Conservation (phyloP, 1,139 yeast genomes). For the Magnusiomyces tetraspermus region DNA sequence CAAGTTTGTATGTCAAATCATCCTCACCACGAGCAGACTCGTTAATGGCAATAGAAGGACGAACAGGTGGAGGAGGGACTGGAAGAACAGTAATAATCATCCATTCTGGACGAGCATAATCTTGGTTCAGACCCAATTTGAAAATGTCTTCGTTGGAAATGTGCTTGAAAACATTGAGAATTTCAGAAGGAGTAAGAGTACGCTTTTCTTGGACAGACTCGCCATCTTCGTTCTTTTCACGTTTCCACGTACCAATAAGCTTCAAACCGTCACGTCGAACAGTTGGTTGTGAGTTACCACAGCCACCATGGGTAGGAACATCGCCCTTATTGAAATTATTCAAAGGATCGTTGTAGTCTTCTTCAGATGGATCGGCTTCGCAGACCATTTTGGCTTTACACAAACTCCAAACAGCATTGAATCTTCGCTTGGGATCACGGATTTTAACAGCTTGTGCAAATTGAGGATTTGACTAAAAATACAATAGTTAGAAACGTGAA, state of each 20-base stretch:
- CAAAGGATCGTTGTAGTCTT: constrained; percentile 27
- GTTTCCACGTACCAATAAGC: constrained; percentile 96
- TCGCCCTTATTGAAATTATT: constrained; percentile 35
- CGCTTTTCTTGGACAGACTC: constrained; percentile 90
- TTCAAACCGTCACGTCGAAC: constrained; percentile 93
- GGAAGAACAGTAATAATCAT: constrained; percentile 92
- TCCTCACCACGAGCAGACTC: constrained; percentile 99
- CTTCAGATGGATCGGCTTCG: constrained; percentile 78
- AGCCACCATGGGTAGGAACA: constrained; percentile 75
- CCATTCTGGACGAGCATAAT: constrained; percentile 98
- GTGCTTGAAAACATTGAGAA: constrained; percentile 84
- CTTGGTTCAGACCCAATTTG: constrained; percentile 83
- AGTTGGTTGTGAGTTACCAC: constrained; percentile 96
- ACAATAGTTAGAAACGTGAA: background rate
- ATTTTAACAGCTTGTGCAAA: constrained; percentile 86
- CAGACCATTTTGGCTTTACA: constrained; percentile 92
- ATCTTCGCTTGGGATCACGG: constrained; percentile 89
- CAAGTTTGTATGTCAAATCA: constrained; percentile 94
- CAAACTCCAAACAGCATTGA: constrained; percentile 90
- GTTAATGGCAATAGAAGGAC: constrained; percentile 96
- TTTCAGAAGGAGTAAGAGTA: constrained; percentile 77
- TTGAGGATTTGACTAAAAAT: constrained; percentile 46
- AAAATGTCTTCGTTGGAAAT: constrained; percentile 76
- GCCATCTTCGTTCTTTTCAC: constrained; percentile 68
- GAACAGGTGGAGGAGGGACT: constrained; percentile 99